Evolutionary conservation across 2,329 filamentous ascomycete species (phyloP).

Genomic region (Fusarium sp.): DNA sequence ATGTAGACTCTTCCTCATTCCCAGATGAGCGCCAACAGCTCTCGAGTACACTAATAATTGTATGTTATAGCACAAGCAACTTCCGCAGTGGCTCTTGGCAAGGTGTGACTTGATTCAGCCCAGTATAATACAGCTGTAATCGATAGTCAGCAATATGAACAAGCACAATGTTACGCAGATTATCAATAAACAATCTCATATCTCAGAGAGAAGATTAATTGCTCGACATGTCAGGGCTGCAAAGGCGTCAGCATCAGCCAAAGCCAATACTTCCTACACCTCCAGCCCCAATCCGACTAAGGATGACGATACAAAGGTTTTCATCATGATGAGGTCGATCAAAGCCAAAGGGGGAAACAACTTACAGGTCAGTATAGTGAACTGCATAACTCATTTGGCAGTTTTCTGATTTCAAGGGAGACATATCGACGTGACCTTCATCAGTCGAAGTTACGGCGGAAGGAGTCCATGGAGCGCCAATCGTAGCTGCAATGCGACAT

Average conservation of each 20-base stretch:
- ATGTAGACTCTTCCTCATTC: neutral
- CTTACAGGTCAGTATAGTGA: slow-evolving; percentile 20
- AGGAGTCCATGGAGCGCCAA: neutral
- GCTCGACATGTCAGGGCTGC: slow-evolving; percentile 58
- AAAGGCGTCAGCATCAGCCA: slow-evolving; percentile 46
- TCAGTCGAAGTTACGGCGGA: neutral
- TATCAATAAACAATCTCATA: slow-evolving; percentile 6
- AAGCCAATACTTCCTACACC: slow-evolving; percentile 49
- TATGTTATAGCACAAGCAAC: neutral
- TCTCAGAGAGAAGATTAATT: slow-evolving; percentile 68
- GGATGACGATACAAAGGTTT: slow-evolving; percentile 91
- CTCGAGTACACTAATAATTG: neutral
- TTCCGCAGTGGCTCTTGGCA: neutral
- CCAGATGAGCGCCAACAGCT: neutral
- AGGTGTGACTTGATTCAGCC: neutral
- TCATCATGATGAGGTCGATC: slow-evolving; percentile 74
- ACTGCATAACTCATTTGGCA: neutral
- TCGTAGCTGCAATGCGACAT: neutral
- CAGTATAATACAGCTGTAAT: slow-evolving; percentile 11
- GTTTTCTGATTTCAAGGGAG: neutral
- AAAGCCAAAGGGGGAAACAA: neutral
- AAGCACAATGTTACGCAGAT: neutral
- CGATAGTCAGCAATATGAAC: slow-evolving; percentile 25
- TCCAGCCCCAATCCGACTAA: slow-evolving; percentile 76
- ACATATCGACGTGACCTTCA: neutral